Evolutionary conservation across 176 grass and related monocot genomes (phyloP).

Genomic region (Themeda triandra): DNA sequence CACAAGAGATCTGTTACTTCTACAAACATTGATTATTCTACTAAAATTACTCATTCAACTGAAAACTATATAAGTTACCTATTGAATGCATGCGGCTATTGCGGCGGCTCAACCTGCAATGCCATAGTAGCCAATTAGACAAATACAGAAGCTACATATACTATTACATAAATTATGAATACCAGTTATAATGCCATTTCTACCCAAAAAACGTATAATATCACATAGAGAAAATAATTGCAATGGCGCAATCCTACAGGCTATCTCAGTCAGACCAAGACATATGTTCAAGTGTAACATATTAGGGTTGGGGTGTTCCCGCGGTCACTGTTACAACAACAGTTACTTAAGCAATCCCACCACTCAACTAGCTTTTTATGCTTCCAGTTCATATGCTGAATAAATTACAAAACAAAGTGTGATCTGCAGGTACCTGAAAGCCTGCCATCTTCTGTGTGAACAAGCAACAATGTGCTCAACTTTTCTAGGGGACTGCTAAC

Average conservation of each 20-base stretch:
- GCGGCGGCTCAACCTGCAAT: constrained; percentile 58
- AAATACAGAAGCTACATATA: constrained; percentile 1
- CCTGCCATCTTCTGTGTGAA: constrained; percentile 70
- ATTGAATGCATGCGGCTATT: constrained; percentile 67
- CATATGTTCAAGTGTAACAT: not conserved
- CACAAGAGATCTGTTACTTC: not conserved
- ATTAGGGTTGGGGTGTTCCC: not conserved
- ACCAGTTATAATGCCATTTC: not conserved
- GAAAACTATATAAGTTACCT: constrained; percentile 44
- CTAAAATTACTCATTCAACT: not conserved
- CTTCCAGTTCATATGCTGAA: not conserved
- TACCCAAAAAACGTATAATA: constrained; percentile 9
- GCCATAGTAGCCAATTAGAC: constrained; percentile 28
- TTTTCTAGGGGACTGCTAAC: constrained; percentile 52
- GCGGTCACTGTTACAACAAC: not conserved
- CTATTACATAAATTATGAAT: constrained; percentile 4
- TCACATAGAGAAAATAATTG: constrained; percentile 14
- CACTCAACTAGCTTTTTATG: not conserved
- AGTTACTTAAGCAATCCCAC: not conserved
- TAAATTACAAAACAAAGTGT: constrained; percentile 24
- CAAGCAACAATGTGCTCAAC: constrained; percentile 67
- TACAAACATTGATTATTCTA: not conserved
- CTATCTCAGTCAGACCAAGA: not conserved
- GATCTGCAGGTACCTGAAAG: constrained; percentile 62
- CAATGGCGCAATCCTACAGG: not conserved